Percentiles rank a stretch among this genome's conserved stretches.
phyloP scores from a whole-genome alignment of 805 yeast species.

The Kluyveromyces aestuarii region DNA sequence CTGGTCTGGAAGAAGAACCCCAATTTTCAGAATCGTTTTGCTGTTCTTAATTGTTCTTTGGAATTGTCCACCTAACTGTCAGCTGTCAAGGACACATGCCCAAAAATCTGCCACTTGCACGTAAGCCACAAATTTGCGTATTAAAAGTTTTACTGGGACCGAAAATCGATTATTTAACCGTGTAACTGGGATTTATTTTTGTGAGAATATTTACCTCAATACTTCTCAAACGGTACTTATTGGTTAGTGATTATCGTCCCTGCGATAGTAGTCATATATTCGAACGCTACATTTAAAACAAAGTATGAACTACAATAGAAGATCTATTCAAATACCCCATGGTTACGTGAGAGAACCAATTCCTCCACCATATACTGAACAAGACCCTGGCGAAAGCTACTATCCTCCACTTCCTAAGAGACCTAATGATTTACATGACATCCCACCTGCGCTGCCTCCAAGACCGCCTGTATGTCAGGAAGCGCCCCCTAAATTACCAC shows the following conservation, averaged over 20 bases:
- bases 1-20: too few species aligned
- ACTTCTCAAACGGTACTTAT: neutral
- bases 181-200: too few species aligned
- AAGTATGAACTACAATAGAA: slow-evolving; percentile 22
- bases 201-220: too few species aligned
- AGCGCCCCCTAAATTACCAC: neutral
- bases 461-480: neutral
- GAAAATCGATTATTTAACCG: neutral
- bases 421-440: neutral
- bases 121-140: too few species aligned
- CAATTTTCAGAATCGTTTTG: too few species aligned
- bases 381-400: slow-evolving; percentile 6
- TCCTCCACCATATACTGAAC: slow-evolving; percentile 2
- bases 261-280: too few species aligned
- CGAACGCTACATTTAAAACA: slow-evolving; percentile 1
- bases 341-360: neutral
- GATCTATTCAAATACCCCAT: slow-evolving; percentile 25
- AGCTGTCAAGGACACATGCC: too few species aligned
- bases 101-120: too few species aligned
- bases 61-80: too few species aligned
- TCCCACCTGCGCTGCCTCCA: neutral
- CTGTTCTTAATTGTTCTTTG: too few species aligned
- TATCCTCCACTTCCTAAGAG: slow-evolving; percentile 8
- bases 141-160: too few species aligned
- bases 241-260: neutral